Percentiles rank a stretch among this genome's conserved stretches.
phyloP scores from a whole-genome alignment of 805 yeast genomes.

The Candida stauntonica region DNA sequence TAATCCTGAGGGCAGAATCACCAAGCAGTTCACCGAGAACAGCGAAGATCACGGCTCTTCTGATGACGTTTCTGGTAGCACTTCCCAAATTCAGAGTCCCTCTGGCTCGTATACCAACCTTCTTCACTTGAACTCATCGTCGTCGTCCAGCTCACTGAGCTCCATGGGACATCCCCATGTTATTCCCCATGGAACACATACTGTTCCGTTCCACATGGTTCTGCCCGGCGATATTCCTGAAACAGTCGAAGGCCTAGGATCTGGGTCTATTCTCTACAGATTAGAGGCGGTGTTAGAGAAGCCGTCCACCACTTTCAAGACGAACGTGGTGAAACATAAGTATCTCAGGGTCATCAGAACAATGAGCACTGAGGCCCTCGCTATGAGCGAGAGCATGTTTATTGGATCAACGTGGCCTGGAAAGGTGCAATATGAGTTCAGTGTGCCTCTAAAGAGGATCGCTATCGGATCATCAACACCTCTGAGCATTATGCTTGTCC shows the following conservation, averaged over 20 bases:
- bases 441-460: slow-evolving; percentile 78
- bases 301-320: slow-evolving; percentile 37
- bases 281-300: slow-evolving; percentile 73
- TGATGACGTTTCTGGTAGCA: slow-evolving; percentile 2
- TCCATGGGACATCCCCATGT: slow-evolving; percentile 14
- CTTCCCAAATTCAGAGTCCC: slow-evolving; percentile 4
- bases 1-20: slow-evolving; percentile 26
- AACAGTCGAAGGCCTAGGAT: slow-evolving; percentile 81
- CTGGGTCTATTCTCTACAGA: slow-evolving; percentile 68
- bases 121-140: slow-evolving; percentile 5
- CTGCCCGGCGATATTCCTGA: slow-evolving; percentile 77
- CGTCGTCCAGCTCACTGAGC: slow-evolving; percentile 10
- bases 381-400: slow-evolving; percentile 74
- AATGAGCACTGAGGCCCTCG: slow-evolving; percentile 67
- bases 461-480: slow-evolving; percentile 77
- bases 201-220: slow-evolving; percentile 73
- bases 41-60: slow-evolving; percentile 4
- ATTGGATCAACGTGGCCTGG: slow-evolving; percentile 89
- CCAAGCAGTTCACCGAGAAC: slow-evolving; percentile 2
- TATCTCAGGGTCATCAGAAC: slow-evolving; percentile 79
- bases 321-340: slow-evolving; percentile 42
- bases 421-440: slow-evolving; percentile 83
- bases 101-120: slow-evolving; percentile 5
- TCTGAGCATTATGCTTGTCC: slow-evolving; percentile 64
- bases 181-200: slow-evolving; percentile 68